Conservation (phyloP, 257 asterid species). For the Solanum appendiculatum region DNA sequence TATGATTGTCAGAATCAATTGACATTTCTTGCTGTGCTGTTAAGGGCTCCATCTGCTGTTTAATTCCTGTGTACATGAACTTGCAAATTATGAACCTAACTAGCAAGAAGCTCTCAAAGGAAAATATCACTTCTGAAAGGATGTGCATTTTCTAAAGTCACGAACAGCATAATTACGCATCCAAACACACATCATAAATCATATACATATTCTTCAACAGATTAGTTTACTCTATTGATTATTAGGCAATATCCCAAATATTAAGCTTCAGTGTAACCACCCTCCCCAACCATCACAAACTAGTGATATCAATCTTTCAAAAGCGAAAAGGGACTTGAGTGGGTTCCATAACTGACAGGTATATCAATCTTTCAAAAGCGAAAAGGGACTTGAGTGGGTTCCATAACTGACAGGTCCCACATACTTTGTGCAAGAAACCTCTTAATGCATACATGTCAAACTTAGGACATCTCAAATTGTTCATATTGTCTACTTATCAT, state of each 20-base stretch:
- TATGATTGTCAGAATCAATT: conserved; percentile 31
- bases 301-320: not conserved
- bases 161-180: not conserved
- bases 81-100: conserved; percentile 4
- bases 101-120: not conserved
- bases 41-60: conserved; percentile 55
- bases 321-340: not conserved
- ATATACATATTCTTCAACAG: not conserved
- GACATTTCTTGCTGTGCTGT: conserved; percentile 46
- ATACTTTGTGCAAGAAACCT: not conserved
- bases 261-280: not conserved
- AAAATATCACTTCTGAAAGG: not conserved
- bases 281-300: not conserved
- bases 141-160: not conserved
- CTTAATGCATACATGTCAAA: not conserved
- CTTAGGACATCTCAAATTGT: not conserved
- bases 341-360: not conserved
- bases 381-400: not conserved
- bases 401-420: not conserved
- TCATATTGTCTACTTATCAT: not conserved
- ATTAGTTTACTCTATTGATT: not conserved
- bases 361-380: not conserved
- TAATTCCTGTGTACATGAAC: conserved; percentile 31
- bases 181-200: not conserved
- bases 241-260: not conserved